Conservation (phyloP, 805 yeast genomes). For the Priceomyces haplophilus region DNA sequence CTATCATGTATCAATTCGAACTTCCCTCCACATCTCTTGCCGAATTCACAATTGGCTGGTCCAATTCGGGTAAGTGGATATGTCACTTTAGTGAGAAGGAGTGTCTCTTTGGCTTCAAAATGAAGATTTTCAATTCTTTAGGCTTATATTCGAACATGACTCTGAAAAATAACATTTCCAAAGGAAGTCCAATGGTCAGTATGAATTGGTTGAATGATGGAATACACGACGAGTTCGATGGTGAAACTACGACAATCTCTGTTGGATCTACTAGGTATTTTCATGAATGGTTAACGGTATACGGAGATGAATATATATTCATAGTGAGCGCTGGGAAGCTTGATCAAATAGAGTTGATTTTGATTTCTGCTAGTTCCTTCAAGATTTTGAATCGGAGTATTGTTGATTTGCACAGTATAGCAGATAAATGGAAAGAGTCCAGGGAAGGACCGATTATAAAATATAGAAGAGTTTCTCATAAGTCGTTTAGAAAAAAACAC, state of each 20-base stretch:
- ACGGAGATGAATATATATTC: conserved; percentile 9
- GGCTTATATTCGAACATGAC: conserved; percentile 19
- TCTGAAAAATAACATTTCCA: neutral
- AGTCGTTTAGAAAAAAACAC: neutral
- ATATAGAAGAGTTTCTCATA: conserved; percentile 2
- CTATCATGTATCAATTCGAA: conserved; percentile 19
- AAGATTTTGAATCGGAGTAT: conserved; percentile 8
- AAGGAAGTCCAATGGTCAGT: conserved; percentile 13
- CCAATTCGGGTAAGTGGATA: conserved; percentile 34
- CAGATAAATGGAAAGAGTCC: conserved; percentile 1
- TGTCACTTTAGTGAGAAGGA: conserved; percentile 21
- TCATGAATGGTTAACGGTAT: conserved; percentile 7
- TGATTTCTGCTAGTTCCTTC: conserved; percentile 12
- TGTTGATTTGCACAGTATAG: neutral
- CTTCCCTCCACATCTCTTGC: conserved; percentile 16
- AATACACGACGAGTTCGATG: conserved; percentile 7
- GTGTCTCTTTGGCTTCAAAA: conserved; percentile 25
- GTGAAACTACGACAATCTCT: neutral
- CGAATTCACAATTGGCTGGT: conserved; percentile 26
- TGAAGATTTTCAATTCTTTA: conserved; percentile 25
- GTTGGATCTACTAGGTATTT: conserved; percentile 10
- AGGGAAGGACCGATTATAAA: neutral
- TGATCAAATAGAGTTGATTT: conserved; percentile 10
- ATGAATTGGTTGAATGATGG: conserved; percentile 16
- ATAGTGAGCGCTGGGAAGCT: conserved; percentile 7